phyloP scores from a whole-genome alignment of 2,329 filamentous ascomycete species.

The Acrodontium crateriforme region DNA sequence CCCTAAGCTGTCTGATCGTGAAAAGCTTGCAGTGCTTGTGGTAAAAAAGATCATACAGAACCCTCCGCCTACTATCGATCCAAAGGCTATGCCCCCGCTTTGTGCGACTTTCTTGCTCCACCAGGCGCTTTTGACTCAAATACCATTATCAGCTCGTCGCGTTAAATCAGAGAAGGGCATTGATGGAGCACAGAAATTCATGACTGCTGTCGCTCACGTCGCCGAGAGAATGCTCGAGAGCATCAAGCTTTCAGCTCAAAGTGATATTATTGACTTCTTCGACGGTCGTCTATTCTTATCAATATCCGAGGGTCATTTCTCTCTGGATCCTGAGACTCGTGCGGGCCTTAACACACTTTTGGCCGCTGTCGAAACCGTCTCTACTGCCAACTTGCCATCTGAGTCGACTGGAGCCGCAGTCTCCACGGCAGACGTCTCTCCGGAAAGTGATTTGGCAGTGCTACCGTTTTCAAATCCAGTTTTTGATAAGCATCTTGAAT shows the following conservation, averaged over 20 bases:
- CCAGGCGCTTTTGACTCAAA: constrained; percentile 15
- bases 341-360: constrained; percentile 12
- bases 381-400: not conserved
- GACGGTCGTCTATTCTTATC: constrained; percentile 38
- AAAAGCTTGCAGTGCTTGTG: constrained; percentile 14
- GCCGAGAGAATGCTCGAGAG: constrained; percentile 26
- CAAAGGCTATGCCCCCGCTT: constrained; percentile 5
- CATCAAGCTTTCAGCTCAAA: constrained; percentile 3
- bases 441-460: constrained; percentile 17
- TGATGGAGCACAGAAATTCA: constrained; percentile 7
- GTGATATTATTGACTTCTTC: constrained; percentile 40
- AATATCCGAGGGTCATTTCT: constrained; percentile 4
- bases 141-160: constrained; percentile 18
- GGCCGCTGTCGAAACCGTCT: constrained; percentile 8
- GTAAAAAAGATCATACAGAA: constrained; percentile 10
- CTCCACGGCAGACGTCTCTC: too few relatives aligned
- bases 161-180: constrained; percentile 6
- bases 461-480: constrained; percentile 35
- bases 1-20: constrained; percentile 13
- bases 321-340: constrained; percentile 7
- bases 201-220: constrained; percentile 23
- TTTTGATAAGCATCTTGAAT: constrained; percentile 34
- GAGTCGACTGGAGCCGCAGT: not conserved
- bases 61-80: constrained; percentile 1
- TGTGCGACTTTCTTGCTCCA: constrained; percentile 17